A percentile compares a stretch with the other conserved stretches of the same genome.
phyloP scores from a whole-genome alignment of 2,329 filamentous ascomycete genomes.

The Aspergillus floridensis region DNA sequence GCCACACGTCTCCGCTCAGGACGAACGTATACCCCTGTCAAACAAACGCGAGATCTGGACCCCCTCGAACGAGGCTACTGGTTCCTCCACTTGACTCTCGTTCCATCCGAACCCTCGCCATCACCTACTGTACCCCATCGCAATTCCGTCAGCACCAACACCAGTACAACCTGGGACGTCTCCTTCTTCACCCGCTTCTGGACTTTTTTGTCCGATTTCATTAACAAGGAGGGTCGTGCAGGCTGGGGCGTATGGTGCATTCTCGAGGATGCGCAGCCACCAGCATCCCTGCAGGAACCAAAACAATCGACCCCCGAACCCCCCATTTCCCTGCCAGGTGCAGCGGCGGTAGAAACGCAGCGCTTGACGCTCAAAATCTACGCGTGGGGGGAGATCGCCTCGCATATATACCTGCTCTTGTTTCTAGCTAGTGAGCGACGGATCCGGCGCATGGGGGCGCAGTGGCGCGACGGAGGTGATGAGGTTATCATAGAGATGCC shows the following conservation, averaged over 20 bases:
- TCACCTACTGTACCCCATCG: neutral
- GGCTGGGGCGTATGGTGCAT: conserved; percentile 49
- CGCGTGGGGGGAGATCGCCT: conserved; percentile 72
- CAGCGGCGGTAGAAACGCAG: neutral
- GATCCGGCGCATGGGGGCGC: conserved; percentile 56
- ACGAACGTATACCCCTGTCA: conserved; percentile 54
- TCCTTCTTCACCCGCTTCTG: conserved; percentile 42
- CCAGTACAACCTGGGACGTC: conserved; percentile 29
- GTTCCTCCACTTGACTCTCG: conserved; percentile 62
- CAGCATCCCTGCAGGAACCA: neutral
- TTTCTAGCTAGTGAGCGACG: conserved; percentile 68
- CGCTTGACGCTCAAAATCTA: conserved; percentile 61
- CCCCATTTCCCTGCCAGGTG: too few species aligned
- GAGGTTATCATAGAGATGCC: conserved; percentile 54
- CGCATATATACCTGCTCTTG: conserved; percentile 71
- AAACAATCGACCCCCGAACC: neutral
- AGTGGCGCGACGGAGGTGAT: conserved; percentile 67
- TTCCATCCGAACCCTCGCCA: conserved; percentile 7
- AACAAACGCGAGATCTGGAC: conserved; percentile 51
- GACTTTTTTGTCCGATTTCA: conserved; percentile 39
- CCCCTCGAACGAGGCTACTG: conserved; percentile 75
- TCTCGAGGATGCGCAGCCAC: conserved; percentile 21
- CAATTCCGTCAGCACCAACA: neutral
- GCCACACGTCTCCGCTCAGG: conserved; percentile 52
- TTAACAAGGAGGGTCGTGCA: conserved; percentile 38